phyloP scores from a whole-genome alignment of 371 early-diverging fungal species.

The Zychaea mexicana region DNA sequence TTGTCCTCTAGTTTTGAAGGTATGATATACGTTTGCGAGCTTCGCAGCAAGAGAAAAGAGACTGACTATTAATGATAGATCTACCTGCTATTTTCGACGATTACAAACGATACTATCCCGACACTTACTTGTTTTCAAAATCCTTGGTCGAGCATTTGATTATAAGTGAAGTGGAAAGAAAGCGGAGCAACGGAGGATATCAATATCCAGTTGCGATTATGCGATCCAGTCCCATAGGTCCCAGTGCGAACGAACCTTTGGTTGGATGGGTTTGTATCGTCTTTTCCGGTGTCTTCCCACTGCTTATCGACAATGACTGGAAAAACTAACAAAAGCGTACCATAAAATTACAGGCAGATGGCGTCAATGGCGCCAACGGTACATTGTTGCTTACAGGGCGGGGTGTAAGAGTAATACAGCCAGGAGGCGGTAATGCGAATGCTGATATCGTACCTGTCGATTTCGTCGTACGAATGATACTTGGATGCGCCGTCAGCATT shows the following conservation, averaged over 20 bases:
- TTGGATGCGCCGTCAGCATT: slow-evolving; percentile 40
- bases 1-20: slow-evolving; percentile 17
- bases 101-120: slow-evolving; percentile 39
- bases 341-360: slow-evolving; percentile 51
- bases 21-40: background rate
- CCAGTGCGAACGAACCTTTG: slow-evolving; percentile 55
- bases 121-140: slow-evolving; percentile 59
- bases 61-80: slow-evolving; percentile 4
- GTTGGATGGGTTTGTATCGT: slow-evolving; percentile 60
- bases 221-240: slow-evolving; percentile 56
- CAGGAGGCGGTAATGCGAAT: slow-evolving; percentile 33
- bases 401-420: slow-evolving; percentile 37
- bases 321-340: background rate
- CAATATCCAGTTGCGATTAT: slow-evolving; percentile 56
- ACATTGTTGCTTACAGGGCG: slow-evolving; percentile 39
- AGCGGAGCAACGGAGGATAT: slow-evolving; percentile 18
- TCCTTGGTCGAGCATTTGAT: slow-evolving; percentile 60
- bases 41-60: slow-evolving; percentile 20
- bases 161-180: slow-evolving; percentile 42
- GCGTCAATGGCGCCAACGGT: slow-evolving; percentile 59
- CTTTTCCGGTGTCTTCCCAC: background rate
- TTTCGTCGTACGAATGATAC: slow-evolving; percentile 41
- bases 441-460: slow-evolving; percentile 64
- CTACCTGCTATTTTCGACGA: slow-evolving; percentile 14
- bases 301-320: too few relatives aligned